Conservation (phyloP, 805 yeast genomes). For the Ogataea thermomethanolica region DNA sequence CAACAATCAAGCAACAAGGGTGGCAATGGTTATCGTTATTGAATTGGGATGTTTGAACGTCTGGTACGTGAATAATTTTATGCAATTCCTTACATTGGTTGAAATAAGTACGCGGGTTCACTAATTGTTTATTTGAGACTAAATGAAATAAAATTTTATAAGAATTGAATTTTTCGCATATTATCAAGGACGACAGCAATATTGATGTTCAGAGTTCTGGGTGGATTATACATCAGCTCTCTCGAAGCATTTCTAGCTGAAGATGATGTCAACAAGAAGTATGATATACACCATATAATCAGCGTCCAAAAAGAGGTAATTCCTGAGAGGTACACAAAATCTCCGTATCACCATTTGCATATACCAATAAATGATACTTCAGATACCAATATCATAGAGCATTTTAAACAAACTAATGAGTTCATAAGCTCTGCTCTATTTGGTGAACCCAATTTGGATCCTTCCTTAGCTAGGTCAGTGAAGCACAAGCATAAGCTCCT, state of each 20-base stretch:
- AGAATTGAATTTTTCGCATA: too few species aligned
- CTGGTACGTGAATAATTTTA: not conserved
- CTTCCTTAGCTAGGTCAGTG: conserved; percentile 24
- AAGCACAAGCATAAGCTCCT: conserved; percentile 44
- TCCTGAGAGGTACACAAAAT: conserved; percentile 45
- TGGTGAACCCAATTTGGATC: conserved; percentile 32
- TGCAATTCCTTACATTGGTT: too few species aligned
- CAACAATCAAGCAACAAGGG: conserved; percentile 10
- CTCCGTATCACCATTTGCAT: conserved; percentile 50
- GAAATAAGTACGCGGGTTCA: not conserved
- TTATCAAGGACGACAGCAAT: not conserved
- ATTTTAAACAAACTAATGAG: conserved; percentile 55
- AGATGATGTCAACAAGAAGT: conserved; percentile 46
- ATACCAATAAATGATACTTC: conserved; percentile 73
- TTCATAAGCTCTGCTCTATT: conserved; percentile 67
- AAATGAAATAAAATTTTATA: not conserved
- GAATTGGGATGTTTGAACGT: not conserved
- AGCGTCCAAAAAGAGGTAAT: conserved; percentile 65
- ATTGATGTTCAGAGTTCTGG: conserved; percentile 59
- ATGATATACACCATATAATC: conserved; percentile 66
- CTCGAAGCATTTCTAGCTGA: conserved; percentile 58
- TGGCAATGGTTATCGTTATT: conserved; percentile 9
- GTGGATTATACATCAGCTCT: conserved; percentile 75
- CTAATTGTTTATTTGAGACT: not conserved
- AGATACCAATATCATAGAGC: conserved; percentile 59